These are phyloP conservation scores for Botryotinia globosa DNA, from an alignment of 2,329 filamentous ascomycete species.

Conservation along the genomic window DNA sequence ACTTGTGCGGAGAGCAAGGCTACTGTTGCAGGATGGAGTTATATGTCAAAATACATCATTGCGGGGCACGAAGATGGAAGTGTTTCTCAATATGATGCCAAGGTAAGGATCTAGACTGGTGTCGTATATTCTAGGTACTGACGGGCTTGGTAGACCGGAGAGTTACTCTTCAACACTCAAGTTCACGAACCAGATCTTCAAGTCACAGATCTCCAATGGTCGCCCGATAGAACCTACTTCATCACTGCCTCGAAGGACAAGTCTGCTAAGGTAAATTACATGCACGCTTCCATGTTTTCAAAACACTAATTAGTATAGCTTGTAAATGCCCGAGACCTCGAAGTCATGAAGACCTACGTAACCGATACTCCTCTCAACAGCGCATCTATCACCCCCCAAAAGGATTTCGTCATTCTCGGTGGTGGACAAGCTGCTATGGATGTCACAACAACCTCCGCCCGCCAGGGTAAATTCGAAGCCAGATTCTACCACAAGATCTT, in stretches of 20 bases:
- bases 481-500: conserved; percentile 99
- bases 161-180: conserved; percentile 75
- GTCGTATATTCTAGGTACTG: conserved; percentile 21
- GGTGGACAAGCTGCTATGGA: conserved; percentile 99
- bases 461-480: conserved; percentile 98
- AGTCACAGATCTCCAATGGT: conserved; percentile 92
- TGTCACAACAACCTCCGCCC: conserved; percentile 82
- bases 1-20: conserved; percentile 95
- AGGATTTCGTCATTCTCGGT: conserved; percentile 96
- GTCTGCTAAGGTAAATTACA: conserved; percentile 70
- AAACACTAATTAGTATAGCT: conserved; percentile 50
- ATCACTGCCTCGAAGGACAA: conserved; percentile 99
- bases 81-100: conserved; percentile 86
- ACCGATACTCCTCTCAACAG: conserved; percentile 96
- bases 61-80: conserved; percentile 96
- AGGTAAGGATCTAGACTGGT: conserved; percentile 51
- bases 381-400: conserved; percentile 88
- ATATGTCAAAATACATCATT: conserved; percentile 92
- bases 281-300: background rate
- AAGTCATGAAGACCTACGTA: conserved; percentile 87
- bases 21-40: conserved; percentile 96
- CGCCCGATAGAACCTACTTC: conserved; percentile 91
- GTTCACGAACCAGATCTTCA: conserved; percentile 78
- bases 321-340: conserved; percentile 79
- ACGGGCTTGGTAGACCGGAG: conserved; percentile 59